Evolutionary conservation across 768 basidiomycete species (phyloP).

Genomic region (Boletellus sp.): DNA sequence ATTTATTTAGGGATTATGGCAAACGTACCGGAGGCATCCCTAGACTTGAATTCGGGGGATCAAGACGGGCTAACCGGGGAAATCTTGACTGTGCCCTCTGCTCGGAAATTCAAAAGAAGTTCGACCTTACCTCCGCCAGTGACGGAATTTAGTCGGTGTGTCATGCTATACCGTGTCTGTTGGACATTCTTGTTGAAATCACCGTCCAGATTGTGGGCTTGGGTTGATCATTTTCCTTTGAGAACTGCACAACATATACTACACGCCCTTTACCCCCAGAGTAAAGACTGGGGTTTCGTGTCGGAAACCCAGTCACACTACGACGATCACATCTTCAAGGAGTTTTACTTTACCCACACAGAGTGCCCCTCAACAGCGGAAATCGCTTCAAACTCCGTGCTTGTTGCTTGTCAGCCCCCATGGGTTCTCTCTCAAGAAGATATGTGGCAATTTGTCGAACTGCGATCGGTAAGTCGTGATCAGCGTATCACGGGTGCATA

Average conservation of each 20-base stretch:
- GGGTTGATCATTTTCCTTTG: conserved; percentile 34
- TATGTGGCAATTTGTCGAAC: conserved; percentile 48
- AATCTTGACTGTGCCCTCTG: conserved; percentile 30
- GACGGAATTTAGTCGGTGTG: conserved; percentile 31
- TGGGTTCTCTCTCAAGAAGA: conserved; percentile 55
- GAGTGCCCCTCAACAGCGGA: conserved; percentile 19
- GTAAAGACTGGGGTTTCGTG: conserved; percentile 42
- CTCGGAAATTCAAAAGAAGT: conserved; percentile 26
- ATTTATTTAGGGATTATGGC: conserved; percentile 21
- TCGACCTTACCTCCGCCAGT: conserved; percentile 27
- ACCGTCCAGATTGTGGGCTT: conserved; percentile 25
- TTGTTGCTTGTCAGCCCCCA: conserved; percentile 59
- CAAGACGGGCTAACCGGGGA: conserved; percentile 29
- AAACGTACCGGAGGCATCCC: conserved; percentile 28
- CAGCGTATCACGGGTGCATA: background rate
- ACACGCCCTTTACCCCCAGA: conserved; percentile 44
- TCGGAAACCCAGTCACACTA: conserved; percentile 30
- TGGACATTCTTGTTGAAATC: background rate
- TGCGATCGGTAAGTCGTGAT: conserved; percentile 26
- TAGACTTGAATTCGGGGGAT: conserved; percentile 22
- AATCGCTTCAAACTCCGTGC: conserved; percentile 35
- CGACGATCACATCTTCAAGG: conserved; percentile 41
- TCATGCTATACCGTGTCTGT: background rate
- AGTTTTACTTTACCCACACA: conserved; percentile 42
- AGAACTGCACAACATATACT: conserved; percentile 35